Evolutionary conservation across 192 early-diverging fungal species (phyloP).

Genomic region (Spizellomyces sp.): DNA sequence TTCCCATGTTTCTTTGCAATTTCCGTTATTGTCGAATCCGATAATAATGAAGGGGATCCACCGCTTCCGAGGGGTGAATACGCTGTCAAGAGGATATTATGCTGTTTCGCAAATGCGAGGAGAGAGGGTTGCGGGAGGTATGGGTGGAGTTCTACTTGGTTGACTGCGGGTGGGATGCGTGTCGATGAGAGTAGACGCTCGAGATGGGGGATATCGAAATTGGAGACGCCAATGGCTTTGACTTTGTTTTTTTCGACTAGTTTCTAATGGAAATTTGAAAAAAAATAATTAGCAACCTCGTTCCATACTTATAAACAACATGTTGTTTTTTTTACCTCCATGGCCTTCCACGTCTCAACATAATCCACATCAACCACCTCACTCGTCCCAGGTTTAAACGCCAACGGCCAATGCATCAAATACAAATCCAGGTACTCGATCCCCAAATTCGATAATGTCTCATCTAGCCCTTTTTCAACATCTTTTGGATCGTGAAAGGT

Average conservation of each 20-base stretch:
- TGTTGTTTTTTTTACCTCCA: slow-evolving; percentile 73
- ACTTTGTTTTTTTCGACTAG: slow-evolving; percentile 71
- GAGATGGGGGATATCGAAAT: slow-evolving; percentile 58
- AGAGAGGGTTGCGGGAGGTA: slow-evolving; percentile 71
- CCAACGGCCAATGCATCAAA: slow-evolving; percentile 84
- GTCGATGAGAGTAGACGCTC: slow-evolving; percentile 66
- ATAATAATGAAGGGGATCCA: slow-evolving; percentile 17
- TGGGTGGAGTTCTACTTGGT: slow-evolving; percentile 88
- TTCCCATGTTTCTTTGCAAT: slow-evolving; percentile 70
- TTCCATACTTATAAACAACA: too few species aligned
- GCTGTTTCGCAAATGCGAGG: slow-evolving; percentile 67
- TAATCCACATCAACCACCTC: slow-evolving; percentile 57
- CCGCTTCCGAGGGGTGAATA: slow-evolving; percentile 81
- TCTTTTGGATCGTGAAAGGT: slow-evolving; percentile 56
- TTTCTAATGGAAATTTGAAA: too few species aligned
- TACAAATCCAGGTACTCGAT: slow-evolving; percentile 82
- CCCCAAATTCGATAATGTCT: slow-evolving; percentile 68
- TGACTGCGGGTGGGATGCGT: slow-evolving; percentile 76
- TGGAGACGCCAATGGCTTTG: slow-evolving; percentile 84
- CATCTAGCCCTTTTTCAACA: slow-evolving; percentile 61
- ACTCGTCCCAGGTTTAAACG: slow-evolving; percentile 50
- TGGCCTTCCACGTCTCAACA: slow-evolving; percentile 75
- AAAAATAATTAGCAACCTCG: too few species aligned
- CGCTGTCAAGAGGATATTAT: slow-evolving; percentile 76
- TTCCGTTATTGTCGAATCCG: slow-evolving; percentile 49